Conservation (phyloP, 2,329 filamentous ascomycete species). For the Plenodomus biglobosus region DNA sequence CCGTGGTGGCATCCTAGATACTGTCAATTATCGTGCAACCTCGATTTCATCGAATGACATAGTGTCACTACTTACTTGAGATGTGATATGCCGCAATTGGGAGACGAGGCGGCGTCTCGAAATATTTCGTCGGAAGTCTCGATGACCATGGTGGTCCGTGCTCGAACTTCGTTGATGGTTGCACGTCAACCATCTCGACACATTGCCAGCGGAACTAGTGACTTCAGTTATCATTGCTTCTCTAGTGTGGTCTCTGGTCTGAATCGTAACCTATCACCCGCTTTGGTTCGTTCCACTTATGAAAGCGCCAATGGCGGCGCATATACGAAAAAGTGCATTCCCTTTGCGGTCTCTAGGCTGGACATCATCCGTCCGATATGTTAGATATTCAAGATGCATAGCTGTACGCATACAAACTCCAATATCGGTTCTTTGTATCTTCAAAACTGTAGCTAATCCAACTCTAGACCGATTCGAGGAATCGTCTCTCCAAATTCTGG, state of each 20-base stretch:
- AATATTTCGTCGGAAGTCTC: constrained; percentile 32
- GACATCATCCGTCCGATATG: constrained; percentile 4
- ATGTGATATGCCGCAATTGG: constrained; percentile 30
- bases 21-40: not conserved
- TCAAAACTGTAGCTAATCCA: not conserved
- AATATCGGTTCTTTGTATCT: not conserved
- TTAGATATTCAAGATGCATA: constrained; percentile 31
- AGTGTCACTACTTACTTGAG: constrained; percentile 22
- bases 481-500: constrained; percentile 75
- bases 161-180: constrained; percentile 16
- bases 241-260: not conserved
- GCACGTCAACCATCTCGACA: constrained; percentile 5
- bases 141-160: constrained; percentile 26
- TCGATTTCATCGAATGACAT: not conserved
- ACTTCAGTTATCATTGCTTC: not conserved
- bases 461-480: constrained; percentile 56
- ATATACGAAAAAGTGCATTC: constrained; percentile 24
- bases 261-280: not conserved
- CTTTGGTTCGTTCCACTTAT: not conserved
- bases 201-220: not conserved
- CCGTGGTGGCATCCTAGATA: constrained; percentile 41
- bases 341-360: constrained; percentile 10
- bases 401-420: constrained; percentile 35
- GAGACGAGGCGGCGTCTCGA: constrained; percentile 21
- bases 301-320: constrained; percentile 30